Percentiles rank a stretch among this genome's conserved stretches.
These are phyloP conservation scores for Xylaria bambusicola DNA, from an alignment of 495 filamentous ascomycete genomes.

Conservation along the genomic window DNA sequence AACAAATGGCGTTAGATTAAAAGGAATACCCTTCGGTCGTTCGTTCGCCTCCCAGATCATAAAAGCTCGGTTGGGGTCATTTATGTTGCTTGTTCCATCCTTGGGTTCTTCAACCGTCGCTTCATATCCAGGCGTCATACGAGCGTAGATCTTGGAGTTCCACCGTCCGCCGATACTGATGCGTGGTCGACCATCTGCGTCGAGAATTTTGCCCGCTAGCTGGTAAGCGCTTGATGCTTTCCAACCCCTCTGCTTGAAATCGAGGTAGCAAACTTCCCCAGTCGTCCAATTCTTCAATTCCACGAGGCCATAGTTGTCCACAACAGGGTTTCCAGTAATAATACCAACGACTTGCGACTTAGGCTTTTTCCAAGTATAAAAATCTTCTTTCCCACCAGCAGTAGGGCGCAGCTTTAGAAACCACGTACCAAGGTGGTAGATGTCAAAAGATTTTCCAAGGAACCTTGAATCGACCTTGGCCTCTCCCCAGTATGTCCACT, in stretches of 20 bases:
- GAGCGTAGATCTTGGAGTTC: conserved; percentile 97
- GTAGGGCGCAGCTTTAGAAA: conserved; percentile 84
- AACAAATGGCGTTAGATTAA: conserved; percentile 96
- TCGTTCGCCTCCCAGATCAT: conserved; percentile 87
- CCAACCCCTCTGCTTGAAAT: conserved; percentile 97
- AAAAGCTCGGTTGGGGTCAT: conserved; percentile 69
- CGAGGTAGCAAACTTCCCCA: conserved; percentile 83
- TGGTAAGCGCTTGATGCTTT: conserved; percentile 87
- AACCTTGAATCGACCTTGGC: conserved; percentile 97
- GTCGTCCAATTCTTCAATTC: conserved; percentile 97
- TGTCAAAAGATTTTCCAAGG: conserved; percentile 95
- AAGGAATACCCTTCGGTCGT: conserved; percentile 82
- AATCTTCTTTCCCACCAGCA: conserved; percentile 74
- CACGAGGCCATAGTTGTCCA: conserved; percentile 99
- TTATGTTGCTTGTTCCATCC: conserved; percentile 44
- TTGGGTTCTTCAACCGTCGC: conserved; percentile 62
- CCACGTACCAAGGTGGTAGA: conserved; percentile 96
- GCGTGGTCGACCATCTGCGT: conserved; percentile 68
- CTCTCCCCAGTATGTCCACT: conserved; percentile 98
- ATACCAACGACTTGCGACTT: conserved; percentile 97
- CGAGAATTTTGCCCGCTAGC: conserved; percentile 80
- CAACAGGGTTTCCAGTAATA: conserved; percentile 91
- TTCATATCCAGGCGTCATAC: conserved; percentile 88
- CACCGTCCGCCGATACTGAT: conserved; percentile 92
- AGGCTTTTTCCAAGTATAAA: conserved; percentile 99